Evolutionary conservation across 2,329 filamentous ascomycete species (phyloP), one percentile per base, ranked within the genome.

Genomic region (Aspergillus tubingensis): DNA sequence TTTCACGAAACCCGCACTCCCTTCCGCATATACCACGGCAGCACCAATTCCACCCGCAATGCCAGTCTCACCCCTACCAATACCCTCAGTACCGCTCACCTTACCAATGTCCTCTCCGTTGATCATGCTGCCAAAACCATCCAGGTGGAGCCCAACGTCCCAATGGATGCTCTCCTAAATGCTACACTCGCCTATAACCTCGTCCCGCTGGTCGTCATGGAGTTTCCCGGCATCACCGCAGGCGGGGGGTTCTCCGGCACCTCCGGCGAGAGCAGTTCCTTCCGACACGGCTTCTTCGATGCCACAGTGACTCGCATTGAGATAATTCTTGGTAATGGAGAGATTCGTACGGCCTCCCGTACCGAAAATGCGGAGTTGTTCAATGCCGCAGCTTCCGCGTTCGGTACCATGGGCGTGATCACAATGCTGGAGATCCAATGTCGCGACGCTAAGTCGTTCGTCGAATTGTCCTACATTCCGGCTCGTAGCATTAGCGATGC

Each of bases 21-120:
- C 2, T 92, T 91, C 75, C 83, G 89, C n/a, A 88, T 92, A 70
- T 90, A 87, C 67, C 90, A 92, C 76, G 90, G 90, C 62, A 87
- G 88, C 0, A 92, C 90, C 25, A 92, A 91, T 77, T 91, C 86
- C 74, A 92, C 90, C 39, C 86, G 90, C 7, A 82, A 83, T 25
- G 81, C 81, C 7, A 76, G 79, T 19, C 80, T 65, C 52, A 63
- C 57, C 5, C 51, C 58, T 39, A 55, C 63, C 70, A 85, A 84
- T 67, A 84, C 86, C 8, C 80, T 93, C 58, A 88, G 91, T 72
- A 91, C 88, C 39, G 88, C 86, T 74, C 70, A 72, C 3, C 82
- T 93, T 8, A 82, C 80, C 64, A 82, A 85, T 72, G 84, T 93
- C 15, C 77, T 93, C 8, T 75, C 79, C 8, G 77, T 93, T 50